Evolutionary conservation across 768 basidiomycete genomes (phyloP).

Genomic region (Pisolithus microcarpus): DNA sequence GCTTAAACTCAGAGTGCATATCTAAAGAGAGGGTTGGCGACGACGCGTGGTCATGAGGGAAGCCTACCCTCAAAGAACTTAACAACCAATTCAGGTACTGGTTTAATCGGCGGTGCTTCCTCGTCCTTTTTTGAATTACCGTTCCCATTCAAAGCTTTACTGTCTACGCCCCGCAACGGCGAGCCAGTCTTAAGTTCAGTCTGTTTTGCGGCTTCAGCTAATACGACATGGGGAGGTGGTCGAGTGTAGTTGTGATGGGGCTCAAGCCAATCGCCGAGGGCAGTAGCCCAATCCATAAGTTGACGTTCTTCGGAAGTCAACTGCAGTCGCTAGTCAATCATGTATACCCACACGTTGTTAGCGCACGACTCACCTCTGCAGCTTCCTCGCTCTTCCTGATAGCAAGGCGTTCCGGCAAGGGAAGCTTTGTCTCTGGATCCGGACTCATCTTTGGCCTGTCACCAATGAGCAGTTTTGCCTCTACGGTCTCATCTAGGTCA

Average conservation of each 20-base stretch:
- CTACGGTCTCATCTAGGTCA: conserved; percentile 72
- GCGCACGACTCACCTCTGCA: conserved; percentile 37
- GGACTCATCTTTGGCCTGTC: conserved; percentile 66
- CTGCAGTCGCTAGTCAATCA: conserved; percentile 30
- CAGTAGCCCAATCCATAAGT: conserved; percentile 52
- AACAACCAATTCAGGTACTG: conserved; percentile 47
- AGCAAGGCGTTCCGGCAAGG: conserved; percentile 54
- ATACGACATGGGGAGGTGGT: conserved; percentile 59
- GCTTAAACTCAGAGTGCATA: conserved; percentile 47
- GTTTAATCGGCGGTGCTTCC: conserved; percentile 58
- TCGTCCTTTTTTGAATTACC: conserved; percentile 61
- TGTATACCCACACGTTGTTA: not conserved
- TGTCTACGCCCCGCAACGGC: conserved; percentile 57
- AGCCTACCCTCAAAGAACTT: conserved; percentile 57
- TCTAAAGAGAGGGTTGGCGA: conserved; percentile 29
- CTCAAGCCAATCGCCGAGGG: conserved; percentile 68
- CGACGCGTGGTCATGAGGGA: not conserved
- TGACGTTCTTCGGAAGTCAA: conserved; percentile 57
- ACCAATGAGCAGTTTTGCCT: conserved; percentile 75
- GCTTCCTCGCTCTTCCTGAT: conserved; percentile 44
- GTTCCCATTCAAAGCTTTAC: conserved; percentile 26
- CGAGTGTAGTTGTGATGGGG: conserved; percentile 70
- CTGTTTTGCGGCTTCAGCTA: conserved; percentile 70
- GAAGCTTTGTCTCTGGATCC: conserved; percentile 41
- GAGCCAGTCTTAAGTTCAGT: conserved; percentile 64